Evolutionary conservation across 2,329 filamentous ascomycete genomes (phyloP).

Genomic region (Mariannaea elegans): DNA sequence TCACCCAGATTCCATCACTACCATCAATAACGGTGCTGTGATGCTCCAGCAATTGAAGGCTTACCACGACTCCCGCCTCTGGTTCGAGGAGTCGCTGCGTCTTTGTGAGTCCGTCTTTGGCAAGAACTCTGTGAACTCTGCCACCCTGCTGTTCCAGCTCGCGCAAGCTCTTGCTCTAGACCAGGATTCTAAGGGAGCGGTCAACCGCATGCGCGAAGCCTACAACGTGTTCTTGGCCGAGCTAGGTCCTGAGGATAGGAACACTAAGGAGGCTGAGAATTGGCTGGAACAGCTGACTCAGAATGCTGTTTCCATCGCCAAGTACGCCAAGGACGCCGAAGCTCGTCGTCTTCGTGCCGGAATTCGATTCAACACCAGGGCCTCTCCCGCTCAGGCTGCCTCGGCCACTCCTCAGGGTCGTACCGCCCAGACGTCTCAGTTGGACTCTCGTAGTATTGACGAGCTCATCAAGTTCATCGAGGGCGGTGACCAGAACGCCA

Average conservation of each 20-base stretch:
- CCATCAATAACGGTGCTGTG: constrained; percentile 97
- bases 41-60: constrained; percentile 97
- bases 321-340: constrained; percentile 89
- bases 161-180: constrained; percentile 96
- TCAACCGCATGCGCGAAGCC: constrained; percentile 93
- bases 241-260: constrained; percentile 90
- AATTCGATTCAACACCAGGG: constrained; percentile 67
- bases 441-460: constrained; percentile 88
- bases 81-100: constrained; percentile 93
- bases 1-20: constrained; percentile 97
- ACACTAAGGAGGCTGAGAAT: constrained; percentile 96
- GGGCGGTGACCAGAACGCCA: constrained; percentile 67
- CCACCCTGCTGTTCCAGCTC: constrained; percentile 95
- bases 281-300: constrained; percentile 97
- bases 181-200: constrained; percentile 90
- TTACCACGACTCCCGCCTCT: constrained; percentile 92
- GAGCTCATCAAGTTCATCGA: constrained; percentile 96
- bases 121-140: constrained; percentile 88
- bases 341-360: constrained; percentile 75
- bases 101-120: constrained; percentile 93
- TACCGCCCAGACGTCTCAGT: constrained; percentile 42
- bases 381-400: constrained; percentile 38
- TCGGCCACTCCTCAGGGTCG: constrained; percentile 46
- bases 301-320: constrained; percentile 93
- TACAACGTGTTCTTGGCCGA: constrained; percentile 93